Percentiles rank a stretch among this genome's conserved stretches.
These are phyloP conservation scores for Microdochium trichocladiopsis DNA, from an alignment of 2,329 filamentous ascomycete species.

Conservation along the genomic window DNA sequence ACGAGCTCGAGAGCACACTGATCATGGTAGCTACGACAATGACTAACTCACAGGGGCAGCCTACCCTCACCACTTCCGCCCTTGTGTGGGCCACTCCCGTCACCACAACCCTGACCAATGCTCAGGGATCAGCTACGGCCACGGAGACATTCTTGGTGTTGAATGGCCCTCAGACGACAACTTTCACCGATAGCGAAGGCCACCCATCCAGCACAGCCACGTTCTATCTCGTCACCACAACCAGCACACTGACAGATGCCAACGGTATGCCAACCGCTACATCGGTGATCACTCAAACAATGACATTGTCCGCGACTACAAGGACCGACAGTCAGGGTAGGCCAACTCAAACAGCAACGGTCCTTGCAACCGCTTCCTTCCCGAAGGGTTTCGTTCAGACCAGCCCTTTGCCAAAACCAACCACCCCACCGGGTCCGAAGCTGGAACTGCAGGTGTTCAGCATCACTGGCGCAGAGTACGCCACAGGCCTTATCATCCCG, in stretches of 20 bases:
- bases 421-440: background rate
- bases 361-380: background rate
- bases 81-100: slow-evolving; percentile 4
- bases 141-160: slow-evolving; percentile 5
- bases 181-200: background rate
- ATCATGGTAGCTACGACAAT: background rate
- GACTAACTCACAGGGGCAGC: background rate
- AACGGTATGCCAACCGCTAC: slow-evolving; percentile 13
- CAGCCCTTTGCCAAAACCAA: background rate
- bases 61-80: background rate
- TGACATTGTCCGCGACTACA: background rate
- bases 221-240: slow-evolving; percentile 8
- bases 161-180: background rate
- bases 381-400: background rate
- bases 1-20: background rate
- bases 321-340: background rate
- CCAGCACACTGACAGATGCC: slow-evolving; percentile 8
- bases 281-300: slow-evolving; percentile 6
- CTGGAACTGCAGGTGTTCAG: background rate
- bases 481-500: slow-evolving; percentile 13
- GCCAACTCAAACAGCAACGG: background rate
- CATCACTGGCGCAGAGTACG: slow-evolving; percentile 11
- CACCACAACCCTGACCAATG: slow-evolving; percentile 10
- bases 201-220: slow-evolving; percentile 2
- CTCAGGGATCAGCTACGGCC: slow-evolving; percentile 7